Base-by-base conservation (phyloP, 371 early-diverging fungal species). In the Syncephalastrum racemosum region DNA sequence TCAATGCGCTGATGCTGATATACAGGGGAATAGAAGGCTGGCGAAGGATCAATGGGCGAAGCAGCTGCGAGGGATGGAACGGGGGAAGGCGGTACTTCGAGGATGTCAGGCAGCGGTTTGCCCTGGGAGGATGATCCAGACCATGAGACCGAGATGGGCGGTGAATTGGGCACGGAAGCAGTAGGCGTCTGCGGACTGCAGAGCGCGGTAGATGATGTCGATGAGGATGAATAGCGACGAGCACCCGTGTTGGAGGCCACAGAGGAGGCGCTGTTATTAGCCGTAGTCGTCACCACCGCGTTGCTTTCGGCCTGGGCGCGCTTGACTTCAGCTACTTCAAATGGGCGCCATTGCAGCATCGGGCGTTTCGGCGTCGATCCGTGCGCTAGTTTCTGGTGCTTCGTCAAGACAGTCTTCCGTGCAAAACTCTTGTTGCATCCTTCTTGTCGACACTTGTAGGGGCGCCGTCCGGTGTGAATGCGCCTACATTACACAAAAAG, bases 381-480 rank as follows among this genome's bases (percentile, higher is more conserved):
- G 50, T 79, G 79, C 22, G 71, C 75, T 2, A 54, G 57, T 53
- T 75, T 75, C 62, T 73, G 79, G 59, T 90, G 90, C 51, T 82
- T 85, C 15, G 85, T 84, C 40, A 90, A 64, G 12, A 83, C 82
- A 2, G 86, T 87, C 71, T 88, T 87, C 46, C 87, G 77, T 41
- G 82, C 83, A 71, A 84, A 86, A 36, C 83, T 83, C 53, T 84
- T 86, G 39, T 79, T 79, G 53, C 87, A 86, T 22, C 76, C 83
- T 36, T 79, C 80, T 41, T 79, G 67, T 23, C 73, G 68, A 58
- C 87, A 86, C 59, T 79, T 76, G 64, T 88, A 89, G n/a, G 90
- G 87, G 50, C 87, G 70, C 74, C 84, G 83, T 12, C 90, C 89
- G 1, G 87, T 84, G 53, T 90, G 90, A 18, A 85, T 86, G 47